phyloP scores from a whole-genome alignment of 768 basidiomycete genomes.

The Cantharellus cinnabarinus region DNA sequence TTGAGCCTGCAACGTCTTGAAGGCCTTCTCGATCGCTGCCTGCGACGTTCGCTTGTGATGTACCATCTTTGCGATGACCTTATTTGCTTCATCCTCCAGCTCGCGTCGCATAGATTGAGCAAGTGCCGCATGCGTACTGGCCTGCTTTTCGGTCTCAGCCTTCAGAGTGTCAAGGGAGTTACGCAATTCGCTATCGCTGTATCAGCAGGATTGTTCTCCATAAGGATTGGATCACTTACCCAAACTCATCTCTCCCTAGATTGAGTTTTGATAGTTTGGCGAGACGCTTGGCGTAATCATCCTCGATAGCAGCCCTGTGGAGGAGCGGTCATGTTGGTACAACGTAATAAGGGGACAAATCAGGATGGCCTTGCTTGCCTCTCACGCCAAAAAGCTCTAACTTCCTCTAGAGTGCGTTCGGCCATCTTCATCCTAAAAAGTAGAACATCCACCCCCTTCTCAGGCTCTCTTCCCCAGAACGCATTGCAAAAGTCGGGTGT shows the following conservation, averaged over 20 bases:
- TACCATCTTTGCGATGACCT: slow-evolving; percentile 44
- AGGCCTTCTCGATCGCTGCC: slow-evolving; percentile 66
- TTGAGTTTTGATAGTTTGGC: slow-evolving; percentile 53
- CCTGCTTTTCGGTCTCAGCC: slow-evolving; percentile 68
- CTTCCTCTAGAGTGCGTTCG: slow-evolving; percentile 68
- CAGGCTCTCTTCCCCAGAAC: slow-evolving; percentile 68
- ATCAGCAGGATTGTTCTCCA: slow-evolving; percentile 7
- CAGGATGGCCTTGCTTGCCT: slow-evolving; percentile 31
- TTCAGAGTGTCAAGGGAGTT: slow-evolving; percentile 62
- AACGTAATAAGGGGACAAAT: background rate
- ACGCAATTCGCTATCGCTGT: slow-evolving; percentile 45
- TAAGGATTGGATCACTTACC: slow-evolving; percentile 31
- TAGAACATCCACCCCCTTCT: slow-evolving; percentile 79
- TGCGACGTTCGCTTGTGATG: slow-evolving; percentile 60
- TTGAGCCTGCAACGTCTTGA: slow-evolving; percentile 73
- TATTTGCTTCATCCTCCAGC: slow-evolving; percentile 41
- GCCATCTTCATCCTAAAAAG: slow-evolving; percentile 80
- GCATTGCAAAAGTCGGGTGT: slow-evolving; percentile 87
- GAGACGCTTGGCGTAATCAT: slow-evolving; percentile 82
- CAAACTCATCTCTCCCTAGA: slow-evolving; percentile 81
- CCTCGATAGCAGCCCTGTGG: slow-evolving; percentile 67
- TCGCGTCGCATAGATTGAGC: slow-evolving; percentile 56
- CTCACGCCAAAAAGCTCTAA: slow-evolving; percentile 82
- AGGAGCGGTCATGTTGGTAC: background rate
- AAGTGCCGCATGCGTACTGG: slow-evolving; percentile 47